Evolutionary conservation across 495 filamentous ascomycete species (phyloP).

Genomic region (Tuber umbilicatum): DNA sequence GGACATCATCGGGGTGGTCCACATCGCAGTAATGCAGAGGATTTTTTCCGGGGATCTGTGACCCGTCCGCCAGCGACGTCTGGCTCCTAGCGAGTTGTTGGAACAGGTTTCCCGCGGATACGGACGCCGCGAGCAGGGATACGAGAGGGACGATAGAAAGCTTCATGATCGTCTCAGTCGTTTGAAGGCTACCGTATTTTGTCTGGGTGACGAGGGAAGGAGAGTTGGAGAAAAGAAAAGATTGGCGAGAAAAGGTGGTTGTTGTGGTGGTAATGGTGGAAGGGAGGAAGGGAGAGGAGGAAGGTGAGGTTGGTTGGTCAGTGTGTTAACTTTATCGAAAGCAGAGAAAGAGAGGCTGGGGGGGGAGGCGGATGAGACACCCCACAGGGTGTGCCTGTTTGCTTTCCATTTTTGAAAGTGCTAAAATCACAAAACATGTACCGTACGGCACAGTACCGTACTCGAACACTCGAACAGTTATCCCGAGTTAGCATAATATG

Average conservation of each 20-base stretch:
- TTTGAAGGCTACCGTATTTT: neutral
- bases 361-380: constrained; percentile 5
- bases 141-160: constrained; percentile 45
- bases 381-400: no score
- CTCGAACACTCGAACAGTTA: no score
- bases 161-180: constrained; percentile 45
- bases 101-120: constrained; percentile 40
- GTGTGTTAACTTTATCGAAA: neutral
- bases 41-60: constrained; percentile 62
- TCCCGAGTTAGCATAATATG: no score
- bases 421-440: no score
- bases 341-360: constrained; percentile 22
- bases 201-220: neutral
- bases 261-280: neutral
- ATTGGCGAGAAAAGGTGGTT: neutral
- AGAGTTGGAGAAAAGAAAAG: neutral
- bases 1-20: constrained; percentile 48
- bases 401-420: no score
- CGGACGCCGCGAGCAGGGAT: constrained; percentile 42
- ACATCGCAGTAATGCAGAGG: constrained; percentile 66
- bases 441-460: no score
- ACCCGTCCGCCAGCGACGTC: constrained; percentile 41
- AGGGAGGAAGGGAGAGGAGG: neutral
- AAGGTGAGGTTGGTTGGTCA: constrained; percentile 16
- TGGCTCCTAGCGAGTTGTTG: constrained; percentile 25